Base-by-base conservation (phyloP, 257 asterid genomes). In the Solanum lycopersicoides region DNA sequence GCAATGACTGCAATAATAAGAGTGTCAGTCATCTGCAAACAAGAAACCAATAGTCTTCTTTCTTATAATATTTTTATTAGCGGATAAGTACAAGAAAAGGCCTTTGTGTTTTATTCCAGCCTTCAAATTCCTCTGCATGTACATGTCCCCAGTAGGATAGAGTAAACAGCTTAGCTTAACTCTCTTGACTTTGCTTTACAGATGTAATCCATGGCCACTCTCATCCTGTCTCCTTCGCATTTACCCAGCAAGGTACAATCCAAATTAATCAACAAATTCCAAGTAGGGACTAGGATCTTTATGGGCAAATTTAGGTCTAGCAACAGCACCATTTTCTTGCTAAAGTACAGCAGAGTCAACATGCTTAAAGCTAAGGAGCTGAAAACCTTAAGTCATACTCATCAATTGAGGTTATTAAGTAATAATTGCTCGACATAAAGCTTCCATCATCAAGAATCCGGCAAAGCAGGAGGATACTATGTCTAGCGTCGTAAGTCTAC, bases 1-100 rank as follows among this genome's bases (percentile, higher is more conserved):
- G 88, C 91, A 94, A 90, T 20, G 98, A 95, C 98, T 95, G 92
- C 89, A 90, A 87, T 53, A 47, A 50, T 32, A 50, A 20, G 21
- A 82, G 45, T 5, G 85, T 82, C 69, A 30, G 44, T 32, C 69
- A 82, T 32, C 32, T 18, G 85, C 85, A 50, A 82, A 80, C 85
- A 82, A 50, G 69, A 50, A 82, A 32, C 69, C 30, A 45, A 82
- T 32, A 30, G 28, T 45, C 9, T 42, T 44, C 60, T 44, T 47
- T 69, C 53, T 28, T 30, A 47, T 15, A 45, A 2, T 75, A 39
- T 25, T 41, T 23, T 75, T 41, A 74, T 41, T 41, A 11, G 56
- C 12, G 21, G 56, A 6, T 3, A 79, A 45, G 41, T 25, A 79
- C 41, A 7, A 18, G 30, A 50, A 80, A 18, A 5, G 18, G 18